Base-by-base conservation (phyloP, 129 eudicot genomes). In the Solidago caesia region DNA sequence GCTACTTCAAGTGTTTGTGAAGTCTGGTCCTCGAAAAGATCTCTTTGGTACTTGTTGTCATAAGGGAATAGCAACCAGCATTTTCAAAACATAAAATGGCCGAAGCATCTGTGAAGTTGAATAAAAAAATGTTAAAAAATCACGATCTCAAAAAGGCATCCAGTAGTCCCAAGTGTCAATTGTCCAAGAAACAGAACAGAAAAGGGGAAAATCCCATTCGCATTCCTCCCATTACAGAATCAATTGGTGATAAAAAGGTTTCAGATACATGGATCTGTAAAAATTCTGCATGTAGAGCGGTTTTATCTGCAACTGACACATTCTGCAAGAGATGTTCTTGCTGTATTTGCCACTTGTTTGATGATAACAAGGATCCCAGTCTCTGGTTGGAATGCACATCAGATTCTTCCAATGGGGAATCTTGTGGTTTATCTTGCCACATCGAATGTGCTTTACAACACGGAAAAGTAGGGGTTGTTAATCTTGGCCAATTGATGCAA, bases 321-420 rank as follows among this genome's bases (percentile, higher is more conserved):
- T 93, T 93, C 78, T 93, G 98, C 83, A 86, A 84, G 80, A 86
- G 98, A 85, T 93, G 98, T 76, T 93, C 98, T 70, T 93, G 98
- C 84, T 93, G 97, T 84, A 93, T 93, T 41, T 93, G 98, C 57
- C 98, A 90, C 81, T 82, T 80, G 78, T 90, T 88, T 83, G 97
- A 93, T 83, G 98, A 93, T 75, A 93, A 93, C 65, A 93, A 93
- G 80, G 97, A 93, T 87, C 98, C 98, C 0, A 93, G 98, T 77
- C 88, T 93, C 64, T 93, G 98, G 98, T 79, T 93, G 70, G 96
- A 90, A 80, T 93, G 98, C 75, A 67, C 83, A 41, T 93, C 97
- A 43, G 97, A 94, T 78, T 86, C 91, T 71, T 82, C 83, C 21
- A 64, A 80, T 56, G 83, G 76, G 57, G 91, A 94, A 70, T 78